phyloP scores from a whole-genome alignment of 768 basidiomycete species.

The Boletus subparvulus region DNA sequence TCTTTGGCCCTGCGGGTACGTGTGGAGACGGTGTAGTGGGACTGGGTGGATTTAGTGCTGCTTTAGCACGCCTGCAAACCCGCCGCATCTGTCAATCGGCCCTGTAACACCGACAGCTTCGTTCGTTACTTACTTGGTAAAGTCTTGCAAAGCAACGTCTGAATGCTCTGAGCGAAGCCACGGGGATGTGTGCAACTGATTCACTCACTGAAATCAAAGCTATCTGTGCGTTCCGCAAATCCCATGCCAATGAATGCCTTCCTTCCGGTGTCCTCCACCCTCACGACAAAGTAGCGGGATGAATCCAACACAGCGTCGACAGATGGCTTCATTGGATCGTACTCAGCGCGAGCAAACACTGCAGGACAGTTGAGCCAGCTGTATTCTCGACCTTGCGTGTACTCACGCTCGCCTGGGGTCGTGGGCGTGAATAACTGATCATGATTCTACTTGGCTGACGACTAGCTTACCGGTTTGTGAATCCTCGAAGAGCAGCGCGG shows the following conservation, averaged over 20 bases:
- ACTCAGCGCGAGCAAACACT: slow-evolving; percentile 89
- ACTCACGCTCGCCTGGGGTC: slow-evolving; percentile 64
- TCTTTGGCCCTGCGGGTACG: slow-evolving; percentile 76
- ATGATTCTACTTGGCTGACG: neutral
- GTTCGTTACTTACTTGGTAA: slow-evolving; percentile 60
- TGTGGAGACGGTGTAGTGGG: slow-evolving; percentile 57
- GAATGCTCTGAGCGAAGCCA: slow-evolving; percentile 7
- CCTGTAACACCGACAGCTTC: neutral
- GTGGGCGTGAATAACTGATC: neutral
- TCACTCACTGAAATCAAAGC: slow-evolving; percentile 86
- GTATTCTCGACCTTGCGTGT: slow-evolving; percentile 10
- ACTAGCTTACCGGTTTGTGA: slow-evolving; percentile 61
- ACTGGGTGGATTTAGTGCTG: slow-evolving; percentile 54
- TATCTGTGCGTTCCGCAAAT: slow-evolving; percentile 83
- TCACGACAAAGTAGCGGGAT: slow-evolving; percentile 90
- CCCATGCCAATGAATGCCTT: slow-evolving; percentile 95
- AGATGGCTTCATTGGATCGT: slow-evolving; percentile 72
- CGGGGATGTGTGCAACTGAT: neutral
- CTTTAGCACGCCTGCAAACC: slow-evolving; percentile 55
- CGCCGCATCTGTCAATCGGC: neutral
- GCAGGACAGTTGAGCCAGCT: slow-evolving; percentile 11
- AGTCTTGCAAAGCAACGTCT: slow-evolving; percentile 88
- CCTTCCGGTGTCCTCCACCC: slow-evolving; percentile 84
- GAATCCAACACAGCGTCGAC: slow-evolving; percentile 97
- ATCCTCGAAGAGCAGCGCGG: slow-evolving; percentile 79